phyloP scores from a whole-genome alignment of 176 grass and related monocot species.

The Rhynchospora tenuis region DNA sequence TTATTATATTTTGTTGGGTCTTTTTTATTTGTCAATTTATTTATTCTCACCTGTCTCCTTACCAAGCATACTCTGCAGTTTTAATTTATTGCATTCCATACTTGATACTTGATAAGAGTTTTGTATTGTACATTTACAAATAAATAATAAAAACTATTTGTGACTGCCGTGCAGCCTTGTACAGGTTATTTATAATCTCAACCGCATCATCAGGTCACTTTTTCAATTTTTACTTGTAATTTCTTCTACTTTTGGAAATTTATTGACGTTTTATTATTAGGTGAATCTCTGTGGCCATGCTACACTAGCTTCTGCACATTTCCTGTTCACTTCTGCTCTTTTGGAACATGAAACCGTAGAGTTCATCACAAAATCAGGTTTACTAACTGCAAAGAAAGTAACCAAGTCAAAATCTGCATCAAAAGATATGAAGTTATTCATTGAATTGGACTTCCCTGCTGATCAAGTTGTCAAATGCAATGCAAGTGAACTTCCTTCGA shows the following conservation, averaged over 20 bases:
- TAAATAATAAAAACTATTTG: too few species aligned
- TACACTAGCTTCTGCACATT: slow-evolving; percentile 62
- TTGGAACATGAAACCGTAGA: slow-evolving; percentile 33
- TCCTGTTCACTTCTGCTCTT: slow-evolving; percentile 39
- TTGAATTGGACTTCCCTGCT: slow-evolving; percentile 65
- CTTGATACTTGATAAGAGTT: neutral
- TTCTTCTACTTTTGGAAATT: neutral
- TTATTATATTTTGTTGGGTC: neutral
- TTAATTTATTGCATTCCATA: neutral
- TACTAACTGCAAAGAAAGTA: slow-evolving; percentile 48
- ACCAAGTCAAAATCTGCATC: neutral
- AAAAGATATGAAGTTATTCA: slow-evolving; percentile 35
- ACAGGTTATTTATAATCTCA: neutral
- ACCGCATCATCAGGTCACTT: neutral
- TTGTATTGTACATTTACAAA: too few species aligned
- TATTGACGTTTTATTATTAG: slow-evolving; percentile 16
- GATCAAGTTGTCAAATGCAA: slow-evolving; percentile 31
- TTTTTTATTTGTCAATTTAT: neutral
- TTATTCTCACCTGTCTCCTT: neutral
- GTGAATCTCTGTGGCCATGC: slow-evolving; percentile 51
- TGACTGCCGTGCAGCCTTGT: neutral
- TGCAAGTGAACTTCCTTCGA: slow-evolving; percentile 26
- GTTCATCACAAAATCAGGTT: slow-evolving; percentile 54
- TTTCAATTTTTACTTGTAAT: neutral
- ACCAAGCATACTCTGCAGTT: neutral